Percentiles rank a stretch among this genome's conserved stretches.
Evolutionary conservation across 768 basidiomycete genomes (phyloP).

Genomic region (Ramaria sp.): DNA sequence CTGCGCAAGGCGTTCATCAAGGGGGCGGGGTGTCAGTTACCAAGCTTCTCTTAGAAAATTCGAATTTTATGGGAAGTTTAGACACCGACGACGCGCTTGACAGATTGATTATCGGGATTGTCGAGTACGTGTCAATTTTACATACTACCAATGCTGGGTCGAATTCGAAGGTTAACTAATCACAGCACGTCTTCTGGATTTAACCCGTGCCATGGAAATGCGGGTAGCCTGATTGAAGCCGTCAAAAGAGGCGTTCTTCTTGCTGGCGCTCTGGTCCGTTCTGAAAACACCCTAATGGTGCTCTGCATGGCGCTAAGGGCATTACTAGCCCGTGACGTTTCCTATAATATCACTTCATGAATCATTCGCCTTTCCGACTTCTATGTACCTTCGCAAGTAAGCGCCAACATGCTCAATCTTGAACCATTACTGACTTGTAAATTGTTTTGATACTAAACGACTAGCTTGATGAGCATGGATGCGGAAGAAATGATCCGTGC

Average conservation of each 20-base stretch:
- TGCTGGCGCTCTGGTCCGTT: constrained; percentile 12
- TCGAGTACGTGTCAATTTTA: constrained; percentile 8
- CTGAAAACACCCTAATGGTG: neutral
- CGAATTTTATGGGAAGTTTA: neutral
- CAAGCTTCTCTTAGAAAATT: neutral
- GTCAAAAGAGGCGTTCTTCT: constrained; percentile 17
- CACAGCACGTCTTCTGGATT: constrained; percentile 16
- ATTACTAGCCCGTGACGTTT: constrained; percentile 13
- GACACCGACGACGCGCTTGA: constrained; percentile 19
- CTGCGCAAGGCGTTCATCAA: constrained; percentile 21
- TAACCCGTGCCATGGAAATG: constrained; percentile 19
- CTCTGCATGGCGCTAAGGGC: neutral
- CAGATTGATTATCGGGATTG: constrained; percentile 17
- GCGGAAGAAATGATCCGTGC: constrained; percentile 19
- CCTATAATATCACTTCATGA: constrained; percentile 19
- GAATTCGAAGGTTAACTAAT: neutral
- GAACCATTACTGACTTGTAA: neutral
- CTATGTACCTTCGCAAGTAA: constrained; percentile 17
- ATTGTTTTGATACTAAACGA: neutral
- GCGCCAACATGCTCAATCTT: neutral
- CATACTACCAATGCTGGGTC: neutral
- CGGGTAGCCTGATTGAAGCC: constrained; percentile 14
- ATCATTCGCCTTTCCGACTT: constrained; percentile 16
- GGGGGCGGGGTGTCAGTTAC: constrained; percentile 16
- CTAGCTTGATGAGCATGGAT: constrained; percentile 17